Base-by-base conservation (phyloP, 228 moss, liverwort and hornwort genomes). In the Sphagnum fallax region DNA sequence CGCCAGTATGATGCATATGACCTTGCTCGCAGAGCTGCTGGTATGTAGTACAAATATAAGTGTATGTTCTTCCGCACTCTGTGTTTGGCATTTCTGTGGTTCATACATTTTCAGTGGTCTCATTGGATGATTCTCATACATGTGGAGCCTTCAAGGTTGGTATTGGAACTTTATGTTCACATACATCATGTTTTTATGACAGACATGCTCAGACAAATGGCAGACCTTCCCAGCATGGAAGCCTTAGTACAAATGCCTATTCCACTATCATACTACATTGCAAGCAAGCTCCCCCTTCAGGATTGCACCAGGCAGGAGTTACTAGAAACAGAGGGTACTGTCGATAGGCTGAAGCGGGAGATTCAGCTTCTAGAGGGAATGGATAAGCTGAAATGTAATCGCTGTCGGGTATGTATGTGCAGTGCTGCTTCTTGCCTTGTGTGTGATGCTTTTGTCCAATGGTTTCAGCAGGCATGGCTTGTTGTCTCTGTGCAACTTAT, bases 301-400 rank as follows among this genome's bases (percentile, higher is more conserved):
- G 97, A 98, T 73, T 86, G 88, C 51, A 98, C 97, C 32, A 84
- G 93, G 66, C 97, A 98, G 73, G 91, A 98, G 67, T 91, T 98
- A 67, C 82, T 98, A 65, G 93, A 98, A 74, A 81, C 91, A 51
- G 91, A 93, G 63, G 86, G 89, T 13, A 89, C 90, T 59, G 81
- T 90, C 15, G 76, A 85, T 78, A 90, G 97, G 7, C 81, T 98
- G 16, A 93, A 88, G 74, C 90, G 88, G 47, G 97, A 98, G 76
- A 91, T 98, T 63, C 87, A 91, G 80, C 72, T 98, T 49, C 75
- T 98, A 9, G 89, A 98, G 75, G 90, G 93, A 62, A 87, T 93
- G 87, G 91, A 98, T 64, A 87, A 82, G 48, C 85, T 98, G 55
- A 80, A 84, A 61, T 98, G 97, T 69, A 98, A 90, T 77, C 73